Percentiles rank a stretch among this genome's conserved stretches.
These are phyloP conservation scores for Lindgomyces ingoldianus DNA, from an alignment of 495 filamentous ascomycete species.

Conservation along the genomic window DNA sequence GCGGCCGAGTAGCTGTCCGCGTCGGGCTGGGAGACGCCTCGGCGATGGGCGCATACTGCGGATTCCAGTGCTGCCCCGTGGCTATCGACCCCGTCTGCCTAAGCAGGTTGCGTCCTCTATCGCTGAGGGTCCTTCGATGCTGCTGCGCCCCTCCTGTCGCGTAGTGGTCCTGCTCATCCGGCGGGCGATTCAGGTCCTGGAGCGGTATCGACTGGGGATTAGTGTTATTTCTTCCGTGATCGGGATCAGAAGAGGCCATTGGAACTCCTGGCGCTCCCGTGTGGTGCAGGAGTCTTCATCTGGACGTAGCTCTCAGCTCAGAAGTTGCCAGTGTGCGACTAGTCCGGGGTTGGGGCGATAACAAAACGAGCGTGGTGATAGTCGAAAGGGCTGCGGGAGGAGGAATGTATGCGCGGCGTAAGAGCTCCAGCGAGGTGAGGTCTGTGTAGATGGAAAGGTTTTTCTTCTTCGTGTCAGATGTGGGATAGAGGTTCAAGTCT, in stretches of 20 bases:
- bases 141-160: constrained; percentile 37
- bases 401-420: not conserved
- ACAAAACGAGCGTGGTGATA: constrained; percentile 20
- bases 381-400: not conserved
- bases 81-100: constrained; percentile 31
- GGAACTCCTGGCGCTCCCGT: constrained; percentile 33
- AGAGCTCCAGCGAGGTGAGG: not conserved
- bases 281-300: constrained; percentile 29
- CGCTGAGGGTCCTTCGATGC: constrained; percentile 45
- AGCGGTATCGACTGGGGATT: constrained; percentile 76
- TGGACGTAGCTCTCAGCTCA: constrained; percentile 30
- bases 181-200: constrained; percentile 70
- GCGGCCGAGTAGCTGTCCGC: constrained; percentile 23
- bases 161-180: constrained; percentile 48
- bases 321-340: constrained; percentile 5
- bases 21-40: constrained; percentile 56
- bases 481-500: not conserved
- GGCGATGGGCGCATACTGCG: constrained; percentile 55
- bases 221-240: constrained; percentile 51
- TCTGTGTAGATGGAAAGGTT: not conserved
- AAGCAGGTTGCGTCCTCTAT: constrained; percentile 42
- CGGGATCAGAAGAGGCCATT: constrained; percentile 64
- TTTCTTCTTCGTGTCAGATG: not conserved
- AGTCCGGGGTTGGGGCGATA: constrained; percentile 10
- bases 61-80: constrained; percentile 34